phyloP scores from a whole-genome alignment of 805 yeast species.

The Metschnikowia lachancei region DNA sequence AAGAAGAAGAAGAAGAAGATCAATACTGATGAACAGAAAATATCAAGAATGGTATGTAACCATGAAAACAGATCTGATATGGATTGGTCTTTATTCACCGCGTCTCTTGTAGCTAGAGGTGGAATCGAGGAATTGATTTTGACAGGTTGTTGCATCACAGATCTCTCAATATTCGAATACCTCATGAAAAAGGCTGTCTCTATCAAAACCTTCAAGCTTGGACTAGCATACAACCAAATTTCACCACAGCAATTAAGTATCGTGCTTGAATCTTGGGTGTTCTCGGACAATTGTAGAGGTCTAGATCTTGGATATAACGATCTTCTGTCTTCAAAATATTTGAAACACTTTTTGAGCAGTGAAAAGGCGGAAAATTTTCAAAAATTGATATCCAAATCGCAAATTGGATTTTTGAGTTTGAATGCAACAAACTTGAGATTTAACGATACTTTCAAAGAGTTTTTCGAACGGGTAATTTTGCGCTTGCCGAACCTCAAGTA shows the following conservation, averaged over 20 bases:
- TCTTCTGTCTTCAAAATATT: constrained; percentile 37
- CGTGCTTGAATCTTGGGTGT: constrained; percentile 56
- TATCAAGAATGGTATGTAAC: constrained; percentile 46
- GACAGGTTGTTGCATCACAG: constrained; percentile 69
- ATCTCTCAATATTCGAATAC: constrained; percentile 52
- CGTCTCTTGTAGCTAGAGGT: constrained; percentile 63
- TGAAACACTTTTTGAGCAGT: constrained; percentile 39
- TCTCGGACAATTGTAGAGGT: constrained; percentile 53
- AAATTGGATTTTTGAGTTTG: constrained; percentile 52
- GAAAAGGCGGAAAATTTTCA: constrained; percentile 21
- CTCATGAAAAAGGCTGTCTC: constrained; percentile 56
- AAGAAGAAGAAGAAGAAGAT: constrained; percentile 39
- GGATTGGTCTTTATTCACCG: constrained; percentile 80
- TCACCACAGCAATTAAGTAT: constrained; percentile 55
- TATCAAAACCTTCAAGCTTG: constrained; percentile 58
- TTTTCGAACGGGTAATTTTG: constrained; percentile 50
- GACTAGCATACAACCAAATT: constrained; percentile 74
- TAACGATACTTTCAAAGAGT: constrained; percentile 46
- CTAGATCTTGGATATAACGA: constrained; percentile 85
- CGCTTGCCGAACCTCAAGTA: constrained; percentile 60
- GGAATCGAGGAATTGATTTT: constrained; percentile 78
- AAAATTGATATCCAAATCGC: constrained; percentile 21
- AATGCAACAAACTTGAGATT: constrained; percentile 60
- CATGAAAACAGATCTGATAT: constrained; percentile 61
- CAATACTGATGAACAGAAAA: constrained; percentile 27